Conservation (phyloP, 2,329 filamentous ascomycete species). For the Aureobasidium sp. region DNA sequence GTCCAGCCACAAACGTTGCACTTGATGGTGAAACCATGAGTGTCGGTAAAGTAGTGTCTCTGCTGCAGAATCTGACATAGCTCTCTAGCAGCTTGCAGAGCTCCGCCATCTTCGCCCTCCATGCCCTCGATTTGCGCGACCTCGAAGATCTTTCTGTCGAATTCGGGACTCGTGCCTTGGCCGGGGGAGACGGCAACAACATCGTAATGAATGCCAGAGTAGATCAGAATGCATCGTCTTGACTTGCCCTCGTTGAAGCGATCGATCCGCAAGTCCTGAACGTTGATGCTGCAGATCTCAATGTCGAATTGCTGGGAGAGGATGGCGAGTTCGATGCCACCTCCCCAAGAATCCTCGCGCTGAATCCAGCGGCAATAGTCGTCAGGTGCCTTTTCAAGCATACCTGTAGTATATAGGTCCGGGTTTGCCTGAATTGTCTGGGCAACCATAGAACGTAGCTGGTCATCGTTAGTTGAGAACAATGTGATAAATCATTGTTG, state of each 20-base stretch:
- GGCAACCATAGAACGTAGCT: constrained; percentile 68
- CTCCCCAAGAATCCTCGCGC: constrained; percentile 77
- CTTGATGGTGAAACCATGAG: constrained; percentile 66
- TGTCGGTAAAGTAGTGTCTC: constrained; percentile 84
- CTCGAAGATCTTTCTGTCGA: constrained; percentile 72
- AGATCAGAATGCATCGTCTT: constrained; percentile 72
- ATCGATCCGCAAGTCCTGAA: constrained; percentile 60
- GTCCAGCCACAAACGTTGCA: constrained; percentile 69
- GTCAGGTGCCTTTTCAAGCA: constrained; percentile 63
- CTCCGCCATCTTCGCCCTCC: constrained; percentile 42
- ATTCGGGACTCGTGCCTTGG: constrained; percentile 58
- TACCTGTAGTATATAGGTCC: constrained; percentile 64
- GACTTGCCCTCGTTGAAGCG: constrained; percentile 69
- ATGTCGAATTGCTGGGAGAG: constrained; percentile 77
- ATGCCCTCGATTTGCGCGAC: constrained; percentile 29
- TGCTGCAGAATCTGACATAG: constrained; percentile 55
- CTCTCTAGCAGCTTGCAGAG: constrained; percentile 52
- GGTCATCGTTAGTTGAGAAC: neutral
- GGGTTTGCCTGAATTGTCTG: constrained; percentile 68
- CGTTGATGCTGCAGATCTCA: constrained; percentile 79
- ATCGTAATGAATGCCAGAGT: constrained; percentile 92
- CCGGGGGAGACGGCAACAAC: constrained; percentile 69
- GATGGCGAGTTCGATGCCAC: constrained; percentile 82
- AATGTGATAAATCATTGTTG: neutral
- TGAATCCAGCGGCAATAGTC: constrained; percentile 79